phyloP scores from a whole-genome alignment of 2,329 filamentous ascomycete species.

The Aspergillus proliferans region DNA sequence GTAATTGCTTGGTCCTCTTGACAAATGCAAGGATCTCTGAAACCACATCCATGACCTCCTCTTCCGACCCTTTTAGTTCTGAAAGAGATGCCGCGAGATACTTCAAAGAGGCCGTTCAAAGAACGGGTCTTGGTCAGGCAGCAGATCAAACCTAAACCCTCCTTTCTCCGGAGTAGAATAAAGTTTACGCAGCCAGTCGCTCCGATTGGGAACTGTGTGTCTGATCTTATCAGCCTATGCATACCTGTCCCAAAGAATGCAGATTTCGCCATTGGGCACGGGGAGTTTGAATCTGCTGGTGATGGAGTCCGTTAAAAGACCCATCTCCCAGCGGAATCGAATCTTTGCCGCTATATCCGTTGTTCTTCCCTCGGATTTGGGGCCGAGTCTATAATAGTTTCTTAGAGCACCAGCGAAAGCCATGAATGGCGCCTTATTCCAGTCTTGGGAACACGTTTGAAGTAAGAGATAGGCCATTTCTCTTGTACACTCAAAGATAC shows the following conservation, averaged over 20 bases:
- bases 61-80: no score
- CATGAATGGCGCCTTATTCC: background rate
- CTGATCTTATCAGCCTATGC: background rate
- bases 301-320: slow-evolving; percentile 6
- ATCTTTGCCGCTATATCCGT: background rate
- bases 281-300: slow-evolving; percentile 3
- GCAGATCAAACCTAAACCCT: background rate
- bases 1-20: no score
- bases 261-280: slow-evolving; percentile 3
- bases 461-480: slow-evolving; percentile 3
- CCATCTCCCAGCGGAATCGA: slow-evolving; percentile 6
- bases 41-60: no score
- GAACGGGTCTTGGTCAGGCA: background rate
- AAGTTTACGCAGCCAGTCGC: background rate
- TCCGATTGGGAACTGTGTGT: background rate
- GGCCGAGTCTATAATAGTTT: background rate
- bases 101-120: background rate
- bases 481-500: background rate
- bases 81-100: no score
- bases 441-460: slow-evolving; percentile 4
- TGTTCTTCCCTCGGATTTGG: background rate
- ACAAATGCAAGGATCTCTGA: no score
- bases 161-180: background rate
- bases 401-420: background rate
- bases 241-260: slow-evolving; percentile 4